Evolutionary conservation across 345 rosid genomes (phyloP).

Genomic region (Adansonia digitata): DNA sequence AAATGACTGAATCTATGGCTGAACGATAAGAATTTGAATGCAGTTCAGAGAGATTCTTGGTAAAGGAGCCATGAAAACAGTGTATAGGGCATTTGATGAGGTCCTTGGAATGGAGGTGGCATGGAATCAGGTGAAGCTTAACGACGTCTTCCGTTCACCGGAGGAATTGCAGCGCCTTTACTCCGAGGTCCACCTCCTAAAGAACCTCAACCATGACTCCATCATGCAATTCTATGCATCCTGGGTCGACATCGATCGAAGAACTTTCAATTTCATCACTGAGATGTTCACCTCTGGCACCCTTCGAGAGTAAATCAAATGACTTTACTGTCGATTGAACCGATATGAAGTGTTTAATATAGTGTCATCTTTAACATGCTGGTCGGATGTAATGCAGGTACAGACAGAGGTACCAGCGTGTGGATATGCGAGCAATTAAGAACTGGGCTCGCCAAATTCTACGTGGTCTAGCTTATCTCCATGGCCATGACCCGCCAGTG

Average conservation of each 20-base stretch:
- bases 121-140: constrained; percentile 86
- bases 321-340: neutral
- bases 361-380: neutral
- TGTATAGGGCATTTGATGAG: constrained; percentile 86
- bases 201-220: constrained; percentile 66
- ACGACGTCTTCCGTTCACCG: constrained; percentile 66
- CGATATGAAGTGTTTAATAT: no score
- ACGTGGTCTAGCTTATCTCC: constrained; percentile 64
- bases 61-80: constrained; percentile 93
- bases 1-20: neutral
- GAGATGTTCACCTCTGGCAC: constrained; percentile 96
- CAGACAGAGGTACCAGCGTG: constrained; percentile 51
- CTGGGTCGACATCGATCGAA: constrained; percentile 71
- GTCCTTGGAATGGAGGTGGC: constrained; percentile 90
- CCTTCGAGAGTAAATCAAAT: constrained; percentile 52
- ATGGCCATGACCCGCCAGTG: constrained; percentile 83
- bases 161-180: constrained; percentile 79
- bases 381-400: constrained; percentile 42
- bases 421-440: constrained; percentile 71
- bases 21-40: neutral
- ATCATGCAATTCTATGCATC: constrained; percentile 63
- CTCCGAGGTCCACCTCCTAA: constrained; percentile 90
- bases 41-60: constrained; percentile 84
- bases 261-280: constrained; percentile 89
- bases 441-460: constrained; percentile 90